Conservation (phyloP, 2,329 filamentous ascomycete genomes). For the Lasiodiplodia sp. region DNA sequence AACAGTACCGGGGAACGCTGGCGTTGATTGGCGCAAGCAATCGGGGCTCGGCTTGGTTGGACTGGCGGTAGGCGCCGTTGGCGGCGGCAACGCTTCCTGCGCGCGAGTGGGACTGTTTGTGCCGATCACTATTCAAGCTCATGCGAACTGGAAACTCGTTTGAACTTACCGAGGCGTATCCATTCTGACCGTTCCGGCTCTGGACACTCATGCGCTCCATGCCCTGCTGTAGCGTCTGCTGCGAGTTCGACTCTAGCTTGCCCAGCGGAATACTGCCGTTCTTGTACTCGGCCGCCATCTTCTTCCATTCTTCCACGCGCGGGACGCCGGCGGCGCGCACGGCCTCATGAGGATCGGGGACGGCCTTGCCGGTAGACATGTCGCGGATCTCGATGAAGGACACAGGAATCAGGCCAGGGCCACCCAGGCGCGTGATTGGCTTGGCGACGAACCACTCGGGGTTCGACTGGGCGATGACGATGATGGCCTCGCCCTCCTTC, state of each 20-base stretch:
- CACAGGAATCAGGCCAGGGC: constrained; percentile 92
- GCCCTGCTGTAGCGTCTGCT: constrained; percentile 61
- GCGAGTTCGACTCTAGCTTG: constrained; percentile 72
- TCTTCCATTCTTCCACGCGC: constrained; percentile 98
- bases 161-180: constrained; percentile 46
- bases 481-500: constrained; percentile 94
- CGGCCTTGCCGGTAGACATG: constrained; percentile 85
- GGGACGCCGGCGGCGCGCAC: constrained; percentile 90
- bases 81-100: constrained; percentile 27
- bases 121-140: constrained; percentile 29
- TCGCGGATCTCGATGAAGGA: constrained; percentile 97
- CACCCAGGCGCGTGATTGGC: constrained; percentile 95
- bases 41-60: constrained; percentile 37
- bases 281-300: constrained; percentile 99
- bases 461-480: constrained; percentile 97
- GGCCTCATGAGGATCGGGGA: constrained; percentile 82
- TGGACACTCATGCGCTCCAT: constrained; percentile 81
- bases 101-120: constrained; percentile 33
- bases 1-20: constrained; percentile 90
- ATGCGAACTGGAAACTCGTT: constrained; percentile 52
- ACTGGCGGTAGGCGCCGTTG: constrained; percentile 24
- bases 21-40: constrained; percentile 81
- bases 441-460: constrained; percentile 99
- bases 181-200: constrained; percentile 51
- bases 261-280: constrained; percentile 97